phyloP scores from a whole-genome alignment of 2,329 filamentous ascomycete genomes.

The Triangularia setosa region DNA sequence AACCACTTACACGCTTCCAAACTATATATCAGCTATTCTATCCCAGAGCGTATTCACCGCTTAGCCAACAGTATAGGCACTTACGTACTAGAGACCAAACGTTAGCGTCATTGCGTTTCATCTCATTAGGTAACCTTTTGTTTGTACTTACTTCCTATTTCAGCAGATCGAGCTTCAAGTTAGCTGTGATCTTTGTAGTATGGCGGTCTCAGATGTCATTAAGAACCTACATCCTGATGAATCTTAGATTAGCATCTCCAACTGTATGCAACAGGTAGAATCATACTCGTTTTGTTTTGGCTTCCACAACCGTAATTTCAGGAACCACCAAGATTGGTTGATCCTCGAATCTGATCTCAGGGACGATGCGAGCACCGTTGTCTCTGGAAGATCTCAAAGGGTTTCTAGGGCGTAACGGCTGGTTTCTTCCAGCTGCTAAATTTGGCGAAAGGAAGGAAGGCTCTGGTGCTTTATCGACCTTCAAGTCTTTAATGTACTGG shows the following conservation, averaged over 20 bases:
- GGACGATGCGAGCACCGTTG: background rate
- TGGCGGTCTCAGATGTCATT: background rate
- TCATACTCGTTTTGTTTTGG: background rate
- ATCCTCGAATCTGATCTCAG: background rate
- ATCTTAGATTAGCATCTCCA: background rate
- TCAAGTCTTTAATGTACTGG: background rate
- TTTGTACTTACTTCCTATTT: background rate
- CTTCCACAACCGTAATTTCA: background rate
- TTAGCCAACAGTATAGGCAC: background rate
- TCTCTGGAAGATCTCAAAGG: background rate
- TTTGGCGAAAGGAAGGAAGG: background rate
- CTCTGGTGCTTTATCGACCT: background rate
- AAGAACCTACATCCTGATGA: background rate
- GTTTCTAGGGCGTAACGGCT: background rate
- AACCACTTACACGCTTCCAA: background rate
- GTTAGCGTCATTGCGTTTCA: background rate
- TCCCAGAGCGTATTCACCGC: background rate
- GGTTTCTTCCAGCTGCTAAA: background rate
- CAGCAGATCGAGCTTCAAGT: background rate
- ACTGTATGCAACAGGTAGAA: background rate
- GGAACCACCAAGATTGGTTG: background rate
- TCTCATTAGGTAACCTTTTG: background rate
- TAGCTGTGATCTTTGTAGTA: background rate
- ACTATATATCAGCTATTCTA: background rate
- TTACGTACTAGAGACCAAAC: background rate